phyloP scores from a whole-genome alignment of 2,329 filamentous ascomycete species.

The Hymenoscyphus occultus region DNA sequence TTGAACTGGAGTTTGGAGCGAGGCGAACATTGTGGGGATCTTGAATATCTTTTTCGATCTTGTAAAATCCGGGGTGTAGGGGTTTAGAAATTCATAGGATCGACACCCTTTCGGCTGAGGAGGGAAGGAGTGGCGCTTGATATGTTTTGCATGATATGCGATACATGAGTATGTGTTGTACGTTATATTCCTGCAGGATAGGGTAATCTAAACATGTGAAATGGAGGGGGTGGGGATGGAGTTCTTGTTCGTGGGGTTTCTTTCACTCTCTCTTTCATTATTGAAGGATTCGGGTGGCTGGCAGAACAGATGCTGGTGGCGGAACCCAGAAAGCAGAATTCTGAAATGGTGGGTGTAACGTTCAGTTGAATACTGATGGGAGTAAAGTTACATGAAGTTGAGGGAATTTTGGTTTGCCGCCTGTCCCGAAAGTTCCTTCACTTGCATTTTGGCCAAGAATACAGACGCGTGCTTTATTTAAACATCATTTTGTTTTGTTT shows the following conservation, averaged over 20 bases:
- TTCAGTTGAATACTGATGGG: too few relatives aligned
- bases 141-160: background rate
- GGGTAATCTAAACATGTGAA: background rate
- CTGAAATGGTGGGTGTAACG: too few relatives aligned
- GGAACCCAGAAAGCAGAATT: too few relatives aligned
- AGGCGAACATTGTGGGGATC: background rate
- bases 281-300: too few relatives aligned
- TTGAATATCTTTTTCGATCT: background rate
- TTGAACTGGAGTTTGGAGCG: background rate
- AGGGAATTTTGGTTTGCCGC: too few relatives aligned
- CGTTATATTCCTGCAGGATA: background rate
- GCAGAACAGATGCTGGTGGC: too few relatives aligned
- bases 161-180: background rate
- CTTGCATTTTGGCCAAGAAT: too few relatives aligned
- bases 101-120: background rate
- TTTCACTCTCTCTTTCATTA: background rate
- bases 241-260: conserved; percentile 5
- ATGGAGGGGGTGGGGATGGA: background rate
- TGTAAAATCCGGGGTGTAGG: background rate
- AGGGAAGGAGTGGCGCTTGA: background rate
- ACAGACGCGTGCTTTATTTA: too few relatives aligned
- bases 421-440: too few relatives aligned
- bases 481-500: too few relatives aligned
- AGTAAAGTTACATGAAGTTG: too few relatives aligned
- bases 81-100: background rate